Conservation (phyloP, 176 grass and related monocot genomes). For the Carex pumila region DNA sequence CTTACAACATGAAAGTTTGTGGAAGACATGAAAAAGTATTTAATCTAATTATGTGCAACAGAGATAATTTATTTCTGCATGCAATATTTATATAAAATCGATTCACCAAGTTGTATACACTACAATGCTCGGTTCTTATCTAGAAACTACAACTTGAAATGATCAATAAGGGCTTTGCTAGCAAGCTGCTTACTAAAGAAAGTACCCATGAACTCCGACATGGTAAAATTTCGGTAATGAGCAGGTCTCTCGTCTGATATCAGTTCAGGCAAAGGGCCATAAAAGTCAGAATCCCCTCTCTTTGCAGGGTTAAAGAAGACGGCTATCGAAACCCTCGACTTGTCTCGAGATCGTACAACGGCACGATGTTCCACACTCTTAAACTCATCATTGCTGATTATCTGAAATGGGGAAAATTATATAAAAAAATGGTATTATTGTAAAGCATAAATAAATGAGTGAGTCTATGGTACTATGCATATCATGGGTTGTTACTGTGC, state of each 20-base stretch:
- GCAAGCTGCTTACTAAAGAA: constrained; percentile 58
- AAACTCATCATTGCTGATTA: constrained; percentile 71
- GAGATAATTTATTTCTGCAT: too few relatives aligned
- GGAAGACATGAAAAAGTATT: not conserved
- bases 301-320: constrained; percentile 63
- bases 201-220: constrained; percentile 46
- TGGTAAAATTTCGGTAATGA: constrained; percentile 49
- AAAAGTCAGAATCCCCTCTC: constrained; percentile 36
- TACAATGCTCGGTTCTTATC: not conserved
- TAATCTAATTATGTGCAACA: too few relatives aligned
- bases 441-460: not conserved
- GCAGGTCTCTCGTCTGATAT: constrained; percentile 38
- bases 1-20: not conserved
- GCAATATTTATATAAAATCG: not conserved
- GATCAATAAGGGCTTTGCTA: constrained; percentile 47
- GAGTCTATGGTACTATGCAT: too few relatives aligned
- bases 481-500: too few relatives aligned
- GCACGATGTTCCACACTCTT: constrained; percentile 75
- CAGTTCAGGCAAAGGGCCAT: constrained; percentile 56
- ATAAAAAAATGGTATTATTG: not conserved
- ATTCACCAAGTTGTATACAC: not conserved
- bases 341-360: constrained; percentile 31
- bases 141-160: constrained; percentile 44
- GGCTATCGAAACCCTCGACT: constrained; percentile 63
- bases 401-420: constrained; percentile 26